Evolutionary conservation across 371 early-diverging fungal genomes (phyloP).

Genomic region (Spiromyces aspiralis): DNA sequence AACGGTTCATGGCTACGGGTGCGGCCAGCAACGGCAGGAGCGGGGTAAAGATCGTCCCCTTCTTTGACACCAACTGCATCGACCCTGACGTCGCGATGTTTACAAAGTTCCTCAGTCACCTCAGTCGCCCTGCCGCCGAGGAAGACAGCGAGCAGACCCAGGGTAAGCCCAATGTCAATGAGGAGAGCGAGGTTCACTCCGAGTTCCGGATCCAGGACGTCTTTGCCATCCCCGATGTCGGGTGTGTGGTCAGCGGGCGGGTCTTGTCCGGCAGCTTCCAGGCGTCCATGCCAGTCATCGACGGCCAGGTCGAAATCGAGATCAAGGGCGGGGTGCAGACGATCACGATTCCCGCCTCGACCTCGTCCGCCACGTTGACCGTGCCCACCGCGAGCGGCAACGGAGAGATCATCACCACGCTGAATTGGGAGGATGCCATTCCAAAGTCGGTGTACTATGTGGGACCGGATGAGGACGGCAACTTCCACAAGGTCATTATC

Average conservation of each 20-base stretch:
- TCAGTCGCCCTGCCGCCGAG: neutral
- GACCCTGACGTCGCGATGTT: neutral
- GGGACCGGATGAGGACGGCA: constrained; percentile 2
- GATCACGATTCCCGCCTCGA: too few species aligned
- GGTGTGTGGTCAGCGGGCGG: constrained; percentile 1
- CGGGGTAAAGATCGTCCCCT: neutral
- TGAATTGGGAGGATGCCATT: neutral
- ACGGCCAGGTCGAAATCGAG: neutral
- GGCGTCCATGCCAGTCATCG: neutral
- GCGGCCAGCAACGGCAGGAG: neutral
- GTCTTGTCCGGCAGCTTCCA: neutral
- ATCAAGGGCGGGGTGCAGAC: neutral
- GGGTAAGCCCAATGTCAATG: neutral
- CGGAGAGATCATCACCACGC: neutral
- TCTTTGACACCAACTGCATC: neutral
- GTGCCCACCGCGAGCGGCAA: neutral
- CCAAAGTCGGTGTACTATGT: neutral
- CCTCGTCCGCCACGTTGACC: neutral
- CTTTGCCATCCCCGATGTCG: constrained; percentile 2
- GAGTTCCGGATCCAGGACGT: constrained; percentile 2
- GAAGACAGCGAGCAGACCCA: neutral
- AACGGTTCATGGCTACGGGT: neutral
- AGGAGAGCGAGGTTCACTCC: too few species aligned
- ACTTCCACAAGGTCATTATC: constrained; percentile 1
- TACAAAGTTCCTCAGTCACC: neutral